Conservation (phyloP, 495 filamentous ascomycete genomes). For the Cryomyces minteri region DNA sequence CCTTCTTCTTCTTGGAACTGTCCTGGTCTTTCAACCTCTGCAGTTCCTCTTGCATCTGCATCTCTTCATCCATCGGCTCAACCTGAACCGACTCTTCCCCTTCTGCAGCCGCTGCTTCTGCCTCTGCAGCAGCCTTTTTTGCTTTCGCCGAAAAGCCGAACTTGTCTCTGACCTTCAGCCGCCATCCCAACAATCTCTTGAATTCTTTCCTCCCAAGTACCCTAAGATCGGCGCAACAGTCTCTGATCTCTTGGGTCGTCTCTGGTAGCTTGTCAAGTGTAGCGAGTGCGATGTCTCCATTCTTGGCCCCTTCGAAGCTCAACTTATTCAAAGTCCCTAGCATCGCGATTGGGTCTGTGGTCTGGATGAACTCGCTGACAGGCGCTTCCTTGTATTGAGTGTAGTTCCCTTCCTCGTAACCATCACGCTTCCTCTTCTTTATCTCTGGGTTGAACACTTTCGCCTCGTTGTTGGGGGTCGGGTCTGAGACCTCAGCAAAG, state of each 20-base stretch:
- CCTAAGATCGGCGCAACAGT: slow-evolving; percentile 76
- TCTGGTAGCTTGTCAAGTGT: slow-evolving; percentile 81
- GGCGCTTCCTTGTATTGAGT: slow-evolving; percentile 78
- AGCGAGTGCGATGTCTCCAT: slow-evolving; percentile 71
- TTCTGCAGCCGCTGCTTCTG: slow-evolving; percentile 7
- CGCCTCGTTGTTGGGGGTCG: slow-evolving; percentile 88
- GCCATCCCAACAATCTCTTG: slow-evolving; percentile 80
- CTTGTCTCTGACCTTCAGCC: slow-evolving; percentile 72
- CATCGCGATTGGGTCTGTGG: slow-evolving; percentile 88
- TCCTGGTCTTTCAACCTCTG: slow-evolving; percentile 65
- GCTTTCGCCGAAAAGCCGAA: slow-evolving; percentile 78
- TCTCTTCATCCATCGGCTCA: slow-evolving; percentile 81
- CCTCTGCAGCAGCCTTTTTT: slow-evolving; percentile 22
- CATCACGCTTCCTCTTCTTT: slow-evolving; percentile 91
- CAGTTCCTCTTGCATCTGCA: slow-evolving; percentile 74
- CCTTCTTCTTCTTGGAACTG: slow-evolving; percentile 52
- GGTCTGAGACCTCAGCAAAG: slow-evolving; percentile 82
- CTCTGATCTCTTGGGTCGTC: slow-evolving; percentile 71
- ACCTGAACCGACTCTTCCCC: slow-evolving; percentile 61
- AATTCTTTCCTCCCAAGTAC: slow-evolving; percentile 91
- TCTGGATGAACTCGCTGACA: slow-evolving; percentile 88
- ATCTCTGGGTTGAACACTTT: slow-evolving; percentile 94
- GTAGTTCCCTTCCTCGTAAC: slow-evolving; percentile 93
- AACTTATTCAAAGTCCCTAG: slow-evolving; percentile 72
- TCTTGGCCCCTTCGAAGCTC: slow-evolving; percentile 53